Percentiles rank a stretch among this genome's conserved stretches.
Conservation (phyloP, 1,284 basidiomycete species). For the Rhodotorula sp. region DNA sequence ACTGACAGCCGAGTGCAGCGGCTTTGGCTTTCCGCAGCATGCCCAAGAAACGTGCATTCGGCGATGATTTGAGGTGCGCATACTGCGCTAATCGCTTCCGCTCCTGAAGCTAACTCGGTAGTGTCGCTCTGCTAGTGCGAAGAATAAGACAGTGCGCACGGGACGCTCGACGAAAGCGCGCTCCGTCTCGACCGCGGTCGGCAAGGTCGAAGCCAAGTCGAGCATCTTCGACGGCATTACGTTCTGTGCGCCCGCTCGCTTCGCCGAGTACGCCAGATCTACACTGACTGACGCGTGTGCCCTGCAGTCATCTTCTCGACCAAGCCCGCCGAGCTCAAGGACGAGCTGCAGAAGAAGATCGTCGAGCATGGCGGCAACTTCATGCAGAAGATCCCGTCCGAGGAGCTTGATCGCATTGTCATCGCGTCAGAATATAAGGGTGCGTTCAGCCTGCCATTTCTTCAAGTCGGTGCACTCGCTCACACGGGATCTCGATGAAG, state of each 20-base stretch:
- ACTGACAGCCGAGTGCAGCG: constrained; percentile 5
- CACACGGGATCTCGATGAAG: constrained; percentile 29
- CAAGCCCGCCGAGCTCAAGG: constrained; percentile 44
- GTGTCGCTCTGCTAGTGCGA: not conserved
- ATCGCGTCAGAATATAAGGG: constrained; percentile 32
- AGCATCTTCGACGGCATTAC: constrained; percentile 70
- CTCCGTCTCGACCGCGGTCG: constrained; percentile 64
- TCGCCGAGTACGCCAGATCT: not conserved
- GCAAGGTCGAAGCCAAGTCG: constrained; percentile 62
- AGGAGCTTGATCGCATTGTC: constrained; percentile 51
- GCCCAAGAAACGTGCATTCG: constrained; percentile 23
- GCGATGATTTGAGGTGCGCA: constrained; percentile 16
- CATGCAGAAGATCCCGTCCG: constrained; percentile 56
- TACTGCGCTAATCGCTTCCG: too few relatives aligned
- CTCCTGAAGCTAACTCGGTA: not conserved
- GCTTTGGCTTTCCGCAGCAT: constrained; percentile 4
- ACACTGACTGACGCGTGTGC: not conserved
- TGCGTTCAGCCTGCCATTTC: not conserved
- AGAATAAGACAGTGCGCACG: constrained; percentile 3
- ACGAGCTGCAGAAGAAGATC: constrained; percentile 56
- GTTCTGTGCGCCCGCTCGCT: constrained; percentile 64
- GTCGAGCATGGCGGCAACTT: constrained; percentile 73
- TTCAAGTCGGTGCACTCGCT: not conserved
- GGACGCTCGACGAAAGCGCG: constrained; percentile 65
- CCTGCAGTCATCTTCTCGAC: constrained; percentile 35